Base-by-base conservation (phyloP, 768 basidiomycete species). In the Pleurotus tuoliensis region DNA sequence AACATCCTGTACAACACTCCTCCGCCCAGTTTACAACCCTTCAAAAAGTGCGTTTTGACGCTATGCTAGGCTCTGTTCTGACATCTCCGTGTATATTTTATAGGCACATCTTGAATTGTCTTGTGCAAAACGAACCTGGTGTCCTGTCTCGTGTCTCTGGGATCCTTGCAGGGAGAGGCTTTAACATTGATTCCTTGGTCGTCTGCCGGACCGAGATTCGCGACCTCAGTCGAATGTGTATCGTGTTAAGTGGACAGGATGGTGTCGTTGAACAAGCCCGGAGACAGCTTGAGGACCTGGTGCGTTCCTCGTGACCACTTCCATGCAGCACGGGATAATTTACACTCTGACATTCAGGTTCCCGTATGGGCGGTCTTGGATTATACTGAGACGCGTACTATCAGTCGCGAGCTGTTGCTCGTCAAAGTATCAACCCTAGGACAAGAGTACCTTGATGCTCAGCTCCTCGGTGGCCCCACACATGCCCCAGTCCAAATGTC, bases 341-440 rank as follows among this genome's bases (percentile, higher is more conserved):
- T 27, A 24, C 48, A 46, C 38, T 25, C 37, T 50, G 20, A 20
- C 18, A 38, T 43, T 5, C 50, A 97, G 96, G 95, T 99, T 24
- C 97, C 96, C 49, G 97, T 99, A 3, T 99, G 97, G 97, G 97
- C 96, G 25, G 97, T 99, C 30, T 79, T 99, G 58, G 95, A 99
- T 73, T 99, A 98, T 71, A 98, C 96, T 16, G 82, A 95, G 59
- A 98, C 94, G 20, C 84, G 82, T 56, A 86, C 88, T 25, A 96
- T 99, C 69, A 82, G 89, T 61, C 90, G 97, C 63, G 97, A 99
- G 72, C 81, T 98, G 12, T 82, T 98, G 30, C 88, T 99, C 61
- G 92, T 89, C 67, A 99, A 99, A 69, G 86, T 99, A 3, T 98
- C 97, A 57, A 96, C 95, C 66, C 87, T 99, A 37, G 97, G 97